These are phyloP conservation scores for Apiotrichum gracile DNA, from an alignment of 1,284 basidiomycete species.

Conservation along the genomic window DNA sequence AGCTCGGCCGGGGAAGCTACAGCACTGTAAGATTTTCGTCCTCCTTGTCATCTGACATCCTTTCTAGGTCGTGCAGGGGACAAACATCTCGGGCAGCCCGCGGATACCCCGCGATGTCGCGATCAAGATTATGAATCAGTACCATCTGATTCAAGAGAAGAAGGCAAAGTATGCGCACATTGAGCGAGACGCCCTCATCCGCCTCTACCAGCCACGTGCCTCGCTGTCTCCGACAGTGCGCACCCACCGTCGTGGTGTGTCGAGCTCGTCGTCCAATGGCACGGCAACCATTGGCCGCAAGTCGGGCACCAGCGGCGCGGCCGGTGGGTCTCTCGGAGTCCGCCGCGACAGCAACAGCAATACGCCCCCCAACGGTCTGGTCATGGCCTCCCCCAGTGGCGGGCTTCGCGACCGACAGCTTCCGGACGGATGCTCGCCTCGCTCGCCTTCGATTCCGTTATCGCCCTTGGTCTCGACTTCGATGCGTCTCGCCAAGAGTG, in stretches of 20 bases:
- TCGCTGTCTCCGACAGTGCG: conserved; percentile 31
- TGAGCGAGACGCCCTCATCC: conserved; percentile 51
- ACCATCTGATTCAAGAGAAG: conserved; percentile 49
- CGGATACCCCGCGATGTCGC: conserved; percentile 30
- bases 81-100: neutral
- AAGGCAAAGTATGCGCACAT: conserved; percentile 54
- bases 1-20: conserved; percentile 46
- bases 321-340: neutral
- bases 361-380: neutral
- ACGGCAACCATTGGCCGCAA: conserved; percentile 1
- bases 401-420: conserved; percentile 1
- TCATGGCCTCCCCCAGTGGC: neutral
- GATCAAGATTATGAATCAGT: conserved; percentile 53
- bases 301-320: no score
- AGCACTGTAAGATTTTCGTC: conserved; percentile 41
- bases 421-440: neutral
- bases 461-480: conserved; percentile 5
- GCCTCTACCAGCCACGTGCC: conserved; percentile 45
- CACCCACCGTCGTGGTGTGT: conserved; percentile 28
- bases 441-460: neutral
- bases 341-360: conserved; percentile 3
- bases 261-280: conserved; percentile 27
- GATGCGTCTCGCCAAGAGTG: neutral
- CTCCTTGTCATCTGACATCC: neutral
- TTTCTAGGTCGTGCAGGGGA: conserved; percentile 1